phyloP scores from a whole-genome alignment of 495 filamentous ascomycete genomes.

The Podospora tetraspora region DNA sequence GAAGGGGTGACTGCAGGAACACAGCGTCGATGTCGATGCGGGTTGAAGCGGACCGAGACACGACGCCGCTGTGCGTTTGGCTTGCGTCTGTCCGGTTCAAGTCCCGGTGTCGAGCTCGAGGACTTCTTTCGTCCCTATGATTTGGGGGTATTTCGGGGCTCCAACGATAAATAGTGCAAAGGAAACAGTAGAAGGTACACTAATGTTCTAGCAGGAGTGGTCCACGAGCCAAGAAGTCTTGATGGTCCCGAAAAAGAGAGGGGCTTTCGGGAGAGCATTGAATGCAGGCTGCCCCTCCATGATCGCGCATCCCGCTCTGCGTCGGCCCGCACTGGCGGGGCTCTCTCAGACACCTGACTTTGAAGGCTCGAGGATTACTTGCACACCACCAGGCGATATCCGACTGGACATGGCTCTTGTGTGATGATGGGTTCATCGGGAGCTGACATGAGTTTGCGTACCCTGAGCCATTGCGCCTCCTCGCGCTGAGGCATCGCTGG shows the following conservation, averaged over 20 bases:
- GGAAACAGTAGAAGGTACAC: not conserved
- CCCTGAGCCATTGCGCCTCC: not conserved
- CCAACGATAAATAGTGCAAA: not conserved
- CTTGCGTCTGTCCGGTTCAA: not conserved
- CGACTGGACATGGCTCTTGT: not conserved
- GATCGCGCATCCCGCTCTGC: not conserved
- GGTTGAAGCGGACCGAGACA: not conserved
- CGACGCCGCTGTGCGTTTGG: not conserved
- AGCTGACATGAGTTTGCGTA: not conserved
- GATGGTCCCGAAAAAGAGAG: not conserved
- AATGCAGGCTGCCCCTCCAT: not conserved
- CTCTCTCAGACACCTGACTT: not conserved
- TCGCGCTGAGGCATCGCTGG: not conserved
- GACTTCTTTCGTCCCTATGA: not conserved
- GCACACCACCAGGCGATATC: not conserved
- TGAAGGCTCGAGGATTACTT: not conserved
- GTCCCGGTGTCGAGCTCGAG: not conserved
- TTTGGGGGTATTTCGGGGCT: not conserved
- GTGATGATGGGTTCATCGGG: not conserved
- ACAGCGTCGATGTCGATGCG: not conserved
- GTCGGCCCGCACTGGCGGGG: not conserved
- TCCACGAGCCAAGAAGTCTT: not conserved
- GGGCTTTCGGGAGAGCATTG: not conserved
- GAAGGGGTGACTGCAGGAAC: not conserved
- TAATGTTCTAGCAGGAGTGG: not conserved